Percentiles rank a stretch among this genome's conserved stretches.
Evolutionary conservation across 495 filamentous ascomycete genomes (phyloP).

Genomic region (Mytilinidion resinicola): DNA sequence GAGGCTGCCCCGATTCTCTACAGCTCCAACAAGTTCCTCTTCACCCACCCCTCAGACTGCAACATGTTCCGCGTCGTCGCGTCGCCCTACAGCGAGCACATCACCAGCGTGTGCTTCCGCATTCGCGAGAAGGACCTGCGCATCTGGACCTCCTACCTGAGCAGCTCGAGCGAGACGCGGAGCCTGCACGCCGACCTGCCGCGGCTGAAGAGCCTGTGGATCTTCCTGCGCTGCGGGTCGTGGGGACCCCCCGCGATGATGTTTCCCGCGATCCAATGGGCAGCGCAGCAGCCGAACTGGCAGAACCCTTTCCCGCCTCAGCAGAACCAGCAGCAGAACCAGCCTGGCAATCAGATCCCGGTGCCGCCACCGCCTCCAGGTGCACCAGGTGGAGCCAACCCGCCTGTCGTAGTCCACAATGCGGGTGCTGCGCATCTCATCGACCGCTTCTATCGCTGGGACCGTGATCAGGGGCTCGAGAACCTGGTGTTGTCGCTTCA

Average conservation of each 20-base stretch:
- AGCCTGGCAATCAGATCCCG: constrained; percentile 1
- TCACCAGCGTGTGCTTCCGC: constrained; percentile 30
- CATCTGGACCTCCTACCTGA: constrained; percentile 37
- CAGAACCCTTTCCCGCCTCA: not conserved
- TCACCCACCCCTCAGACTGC: constrained; percentile 33
- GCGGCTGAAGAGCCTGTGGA: constrained; percentile 28
- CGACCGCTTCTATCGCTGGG: constrained; percentile 21
- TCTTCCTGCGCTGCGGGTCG: constrained; percentile 25
- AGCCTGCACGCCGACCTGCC: constrained; percentile 33
- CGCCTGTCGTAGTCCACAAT: not conserved
- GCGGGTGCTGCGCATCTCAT: not conserved
- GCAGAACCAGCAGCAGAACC: not conserved
- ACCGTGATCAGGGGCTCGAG: constrained; percentile 24
- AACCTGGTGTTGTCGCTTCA: constrained; percentile 18
- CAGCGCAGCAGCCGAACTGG: not conserved
- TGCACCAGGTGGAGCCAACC: not conserved
- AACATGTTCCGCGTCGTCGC: constrained; percentile 37
- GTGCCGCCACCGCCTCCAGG: not conserved
- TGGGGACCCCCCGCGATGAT: not conserved
- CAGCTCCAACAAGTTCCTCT: constrained; percentile 34
- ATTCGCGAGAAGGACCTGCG: constrained; percentile 31
- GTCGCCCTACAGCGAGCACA: constrained; percentile 16
- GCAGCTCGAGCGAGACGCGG: constrained; percentile 18
- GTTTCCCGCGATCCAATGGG: not conserved
- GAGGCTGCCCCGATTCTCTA: constrained; percentile 38